Evolutionary conservation across 2,329 filamentous ascomycete genomes (phyloP).

Genomic region (Hirsutella minnesotensis): DNA sequence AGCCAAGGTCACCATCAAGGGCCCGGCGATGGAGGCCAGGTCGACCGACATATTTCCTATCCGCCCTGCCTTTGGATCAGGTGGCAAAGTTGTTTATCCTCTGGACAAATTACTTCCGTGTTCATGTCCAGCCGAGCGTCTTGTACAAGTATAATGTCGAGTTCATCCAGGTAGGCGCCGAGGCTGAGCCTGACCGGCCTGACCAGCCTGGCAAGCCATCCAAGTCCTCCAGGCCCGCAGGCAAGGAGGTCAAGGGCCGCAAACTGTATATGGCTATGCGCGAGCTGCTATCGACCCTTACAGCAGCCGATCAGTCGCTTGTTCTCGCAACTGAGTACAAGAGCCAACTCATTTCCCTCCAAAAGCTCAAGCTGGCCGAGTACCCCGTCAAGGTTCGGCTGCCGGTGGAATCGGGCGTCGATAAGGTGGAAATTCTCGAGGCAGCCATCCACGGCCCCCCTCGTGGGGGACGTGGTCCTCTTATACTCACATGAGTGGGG

Average conservation of each 20-base stretch:
- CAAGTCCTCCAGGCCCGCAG: constrained; percentile 4
- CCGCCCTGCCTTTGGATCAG: constrained; percentile 39
- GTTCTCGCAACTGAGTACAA: constrained; percentile 38
- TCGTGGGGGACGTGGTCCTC: too few relatives aligned
- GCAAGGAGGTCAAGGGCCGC: constrained; percentile 25
- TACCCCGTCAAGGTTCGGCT: constrained; percentile 24
- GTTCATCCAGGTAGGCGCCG: constrained; percentile 14
- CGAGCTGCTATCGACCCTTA: constrained; percentile 23
- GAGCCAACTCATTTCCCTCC: constrained; percentile 29
- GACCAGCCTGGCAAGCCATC: constrained; percentile 6
- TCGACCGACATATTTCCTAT: constrained; percentile 25
- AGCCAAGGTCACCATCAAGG: constrained; percentile 18
- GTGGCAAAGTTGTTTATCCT: constrained; percentile 28
- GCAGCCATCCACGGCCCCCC: constrained; percentile 31
- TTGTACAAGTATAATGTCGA: constrained; percentile 36
- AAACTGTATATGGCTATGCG: constrained; percentile 31
- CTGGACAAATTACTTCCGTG: constrained; percentile 43
- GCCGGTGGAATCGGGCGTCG: constrained; percentile 16
- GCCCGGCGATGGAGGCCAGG: background rate
- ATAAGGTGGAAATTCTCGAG: constrained; percentile 20
- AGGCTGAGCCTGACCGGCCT: constrained; percentile 5
- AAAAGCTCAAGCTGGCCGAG: constrained; percentile 22
- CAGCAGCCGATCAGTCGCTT: constrained; percentile 14
- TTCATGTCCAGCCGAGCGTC: constrained; percentile 23
- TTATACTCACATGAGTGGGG: too few relatives aligned